Evolutionary conservation across 148 eudicot species (phyloP), one percentile per base, ranked within the genome.

Genomic region (Arctostaphylos glauca): DNA sequence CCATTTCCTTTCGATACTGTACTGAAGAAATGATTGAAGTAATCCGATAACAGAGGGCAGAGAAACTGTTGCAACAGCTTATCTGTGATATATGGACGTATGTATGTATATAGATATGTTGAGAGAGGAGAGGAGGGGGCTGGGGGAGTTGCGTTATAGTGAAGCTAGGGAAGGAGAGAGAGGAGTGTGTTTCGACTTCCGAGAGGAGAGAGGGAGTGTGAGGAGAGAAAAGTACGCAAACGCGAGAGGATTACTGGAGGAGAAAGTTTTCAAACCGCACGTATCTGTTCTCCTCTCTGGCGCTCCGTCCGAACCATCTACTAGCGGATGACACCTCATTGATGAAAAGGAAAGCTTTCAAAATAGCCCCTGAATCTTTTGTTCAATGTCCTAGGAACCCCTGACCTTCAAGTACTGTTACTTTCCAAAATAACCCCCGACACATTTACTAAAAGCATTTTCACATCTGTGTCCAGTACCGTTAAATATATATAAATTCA

Each of bases 1-100:
- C 93, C 98, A 95, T 95, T 86, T 43, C 31, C n/a, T 50, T 55
- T 16, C 31, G 44, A 8, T 46, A 2, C n/a, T 60, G 10, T 3
- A 16, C 0, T 19, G 38, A 2, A 54, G 44, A 78, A 78, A 55
- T 38, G 2, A 46, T 44, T 38, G 64, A 72, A 43, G 48, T 15
- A 79, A 43, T 15, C 59, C 21, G 9, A 15, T 25, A 48, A 73
- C 75, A 16, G 46, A 59, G 13, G 44, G 44, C 23, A 13, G 23
- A 58, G 21, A 25, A 2, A 46, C 18, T 41, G 58, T 12, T 31
- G 38, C 38, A 31, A 31, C 38, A 31, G 38, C 38, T 31, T 31
- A 31, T 31, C 38, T 31, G 38, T 31, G 38, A 31, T 31, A 31
- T 31, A 31, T 31, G 38, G 38, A 31, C 38, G 38, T 31, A 31